phyloP scores from a whole-genome alignment of 2,329 filamentous ascomycete species.

The Dryadomyces sulphureus region DNA sequence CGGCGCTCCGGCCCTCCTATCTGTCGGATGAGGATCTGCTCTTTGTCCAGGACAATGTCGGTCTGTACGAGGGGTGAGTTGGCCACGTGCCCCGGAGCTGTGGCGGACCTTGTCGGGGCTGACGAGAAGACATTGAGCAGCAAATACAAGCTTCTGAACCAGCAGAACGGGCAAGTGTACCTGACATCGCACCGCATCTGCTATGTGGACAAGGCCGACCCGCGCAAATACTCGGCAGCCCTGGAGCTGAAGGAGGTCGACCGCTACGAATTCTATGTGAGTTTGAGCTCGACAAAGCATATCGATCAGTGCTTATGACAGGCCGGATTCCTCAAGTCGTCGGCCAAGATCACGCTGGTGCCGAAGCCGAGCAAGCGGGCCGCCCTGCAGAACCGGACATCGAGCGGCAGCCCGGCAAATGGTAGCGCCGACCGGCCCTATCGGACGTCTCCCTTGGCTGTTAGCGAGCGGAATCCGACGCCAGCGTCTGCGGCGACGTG shows the following conservation, averaged over 20 bases:
- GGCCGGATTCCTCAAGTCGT: conserved; percentile 90
- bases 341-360: conserved; percentile 77
- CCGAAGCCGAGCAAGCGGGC: conserved; percentile 63
- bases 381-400: conserved; percentile 38
- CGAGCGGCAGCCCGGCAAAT: conserved; percentile 29
- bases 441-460: not conserved
- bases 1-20: conserved; percentile 83
- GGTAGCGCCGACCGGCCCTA: conserved; percentile 25
- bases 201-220: conserved; percentile 82
- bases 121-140: conserved; percentile 26
- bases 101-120: not conserved
- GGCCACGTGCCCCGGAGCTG: not conserved
- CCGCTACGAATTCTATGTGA: conserved; percentile 74
- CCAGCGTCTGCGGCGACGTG: conserved; percentile 58
- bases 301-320: conserved; percentile 17
- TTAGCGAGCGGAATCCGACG: conserved; percentile 17
- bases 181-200: conserved; percentile 90
- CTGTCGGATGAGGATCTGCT: conserved; percentile 87
- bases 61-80: conserved; percentile 87
- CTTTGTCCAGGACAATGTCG: conserved; percentile 95
- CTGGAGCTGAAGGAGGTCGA: conserved; percentile 87
- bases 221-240: conserved; percentile 69
- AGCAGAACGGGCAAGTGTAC: conserved; percentile 93
- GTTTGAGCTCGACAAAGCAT: conserved; percentile 10
- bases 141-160: conserved; percentile 87